Evolutionary conservation across 257 asterid species (phyloP), one percentile per base, ranked within the genome.

Genomic region (Lavandula angustifolia): DNA sequence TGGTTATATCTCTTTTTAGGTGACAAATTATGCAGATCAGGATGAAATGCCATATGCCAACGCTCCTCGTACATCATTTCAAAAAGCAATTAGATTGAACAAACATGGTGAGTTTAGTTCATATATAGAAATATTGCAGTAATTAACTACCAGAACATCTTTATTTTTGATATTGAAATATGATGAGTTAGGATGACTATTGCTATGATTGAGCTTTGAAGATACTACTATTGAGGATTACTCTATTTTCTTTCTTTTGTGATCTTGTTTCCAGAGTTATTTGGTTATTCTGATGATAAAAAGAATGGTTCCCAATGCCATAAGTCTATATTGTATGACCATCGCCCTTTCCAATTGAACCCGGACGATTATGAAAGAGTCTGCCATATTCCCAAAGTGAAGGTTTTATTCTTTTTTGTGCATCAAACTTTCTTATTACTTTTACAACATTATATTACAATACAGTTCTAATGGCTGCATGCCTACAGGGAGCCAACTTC

Each of bases 401-500:
- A 79, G 84, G 84, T 75, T 57, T 35, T 14, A 7, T 38, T 29
- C 31, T 41, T n/a, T 47, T 40, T 37, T 16, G 8, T 3, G 13
- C 10, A 10, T 40, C 11, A 4, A 59, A 10, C 35, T 12, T 40
- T 34, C 22, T 29, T 9, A n/a, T 43, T 14, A 10, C 29, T 34
- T 13, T 7, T 43, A 14, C 8, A 13, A 9, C 43, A 46, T 37
- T 29, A 40, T 58, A 4, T 51, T n/a, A 16, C 16, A 64, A 3
- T 13, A 35, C 22, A 7, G 47, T 63, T 71, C 8, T 56, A 7
- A 3, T n/a, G 40, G 5, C 43, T 64, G 61, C 41, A 40, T 64
- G 10, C 64, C n/a, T 44, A 1, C 54, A 79, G 84, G 84, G 84
- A 29, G 81, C 84, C 0, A 72, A 73, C 68, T 79, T 75, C 7